Conservation (phyloP, 75 land plant species). For the Cupressus sempervirens region DNA sequence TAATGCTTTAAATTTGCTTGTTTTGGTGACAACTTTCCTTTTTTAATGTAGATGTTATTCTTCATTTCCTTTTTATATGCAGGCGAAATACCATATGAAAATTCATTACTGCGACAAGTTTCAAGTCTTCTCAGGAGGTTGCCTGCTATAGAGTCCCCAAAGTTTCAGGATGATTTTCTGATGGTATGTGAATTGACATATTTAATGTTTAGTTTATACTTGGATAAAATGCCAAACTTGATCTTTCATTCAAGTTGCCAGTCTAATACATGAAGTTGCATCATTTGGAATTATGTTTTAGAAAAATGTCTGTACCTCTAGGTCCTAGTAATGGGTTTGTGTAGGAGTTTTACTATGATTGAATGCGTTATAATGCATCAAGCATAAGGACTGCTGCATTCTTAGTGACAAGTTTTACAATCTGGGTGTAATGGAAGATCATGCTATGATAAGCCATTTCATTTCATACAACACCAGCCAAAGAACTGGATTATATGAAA, state of each 20-base stretch:
- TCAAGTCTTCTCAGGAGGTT: slow-evolving; percentile 94
- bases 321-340: neutral
- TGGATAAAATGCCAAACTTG: neutral
- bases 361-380: neutral
- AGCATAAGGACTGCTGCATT: neutral
- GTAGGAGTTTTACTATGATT: neutral
- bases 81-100: slow-evolving; percentile 84
- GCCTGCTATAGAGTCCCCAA: slow-evolving; percentile 90
- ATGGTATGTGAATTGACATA: slow-evolving; percentile 48
- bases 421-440: neutral
- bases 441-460: neutral
- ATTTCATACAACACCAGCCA: neutral
- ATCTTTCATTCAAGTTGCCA: neutral
- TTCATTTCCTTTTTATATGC: neutral
- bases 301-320: neutral
- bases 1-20: neutral
- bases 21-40: neutral
- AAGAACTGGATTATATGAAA: neutral
- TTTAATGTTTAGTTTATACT: neutral
- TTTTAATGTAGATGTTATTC: neutral
- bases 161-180: slow-evolving; percentile 97
- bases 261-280: neutral
- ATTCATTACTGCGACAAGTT: slow-evolving; percentile 89
- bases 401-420: neutral
- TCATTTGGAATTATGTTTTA: neutral